Evolutionary conservation across 805 yeast genomes (phyloP), one percentile per base, ranked within the genome.

Genomic region (Ogataea wickerhamii): DNA sequence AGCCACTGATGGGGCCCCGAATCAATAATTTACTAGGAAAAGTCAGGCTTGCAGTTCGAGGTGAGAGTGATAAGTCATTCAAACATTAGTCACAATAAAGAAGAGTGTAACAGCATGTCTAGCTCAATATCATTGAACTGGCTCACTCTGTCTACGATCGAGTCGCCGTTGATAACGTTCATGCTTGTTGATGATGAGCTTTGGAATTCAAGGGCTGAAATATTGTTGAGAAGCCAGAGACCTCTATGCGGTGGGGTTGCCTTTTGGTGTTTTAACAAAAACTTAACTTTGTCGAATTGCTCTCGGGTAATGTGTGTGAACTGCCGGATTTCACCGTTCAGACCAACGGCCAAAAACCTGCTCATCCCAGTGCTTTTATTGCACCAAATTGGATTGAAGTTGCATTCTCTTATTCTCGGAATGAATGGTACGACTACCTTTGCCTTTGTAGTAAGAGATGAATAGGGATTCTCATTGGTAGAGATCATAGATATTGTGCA

Each of bases 1-100:
- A 89, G 59, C 97, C 97, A 2, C 62, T 76, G 31, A 86, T 89
- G 91, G 96, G 87, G 0, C 94, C 96, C 12, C 76, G 94, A 60
- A 86, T 89, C 41, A 81, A 78, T 39, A 76, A 78, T 49, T 66
- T 89, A 30, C 68, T 89, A 34, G 93, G 83, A 37, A 86, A 87
- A 60, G 85, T 89, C 44, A 79, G 76, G 53, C 62, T 61, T 20
- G 80, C 76, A 45, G 44, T 40, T 31, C 33, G 21, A 34, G 36
- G 11, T 12, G 40, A 32, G 10, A 28, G 27, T 27, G 12, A 25
- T 17, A 21, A 13, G 14, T 6, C 23, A 24, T 18, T 16, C 22
- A 6, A 16, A 24, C 4, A 14, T 4, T 8, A 3, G 39, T 39
- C 36, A 44, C 13, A 49, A 32, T 10, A 44, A 18, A 19, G 38